Evolutionary conservation across 768 basidiomycete genomes (phyloP), one percentile per base, ranked within the genome.

Genomic region (Postia placenta): DNA sequence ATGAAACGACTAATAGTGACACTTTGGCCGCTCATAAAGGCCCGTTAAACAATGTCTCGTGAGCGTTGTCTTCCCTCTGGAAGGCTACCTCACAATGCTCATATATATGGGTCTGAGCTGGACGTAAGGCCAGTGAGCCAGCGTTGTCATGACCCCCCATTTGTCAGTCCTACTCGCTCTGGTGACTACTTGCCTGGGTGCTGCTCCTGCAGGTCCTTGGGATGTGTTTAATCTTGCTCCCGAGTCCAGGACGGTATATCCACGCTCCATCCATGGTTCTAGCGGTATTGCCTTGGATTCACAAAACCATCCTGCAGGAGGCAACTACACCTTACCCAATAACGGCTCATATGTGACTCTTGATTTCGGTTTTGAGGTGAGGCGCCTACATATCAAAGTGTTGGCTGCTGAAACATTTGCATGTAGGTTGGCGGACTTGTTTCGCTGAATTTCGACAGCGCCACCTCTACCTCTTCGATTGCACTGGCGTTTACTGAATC

Each of bases 401-500:
- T 35, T n/a, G 7, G 22, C 22, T 40, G 6, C 12, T 33, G 17
- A 15, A 11, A 2, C 5, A 24, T 23, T n/a, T n/a, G 24, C 24
- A 1, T 11, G 9, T 52, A 80, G 78, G 74, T 79, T 40, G 79
- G 78, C 1, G 79, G 78, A 0, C 64, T 78, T 24, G 71, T 80
- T 12, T 77, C 77, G 0, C 44, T 80, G 41, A 74, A 67, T 51
- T 67, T 80, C 39, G 60, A 68, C 45, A 53, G 60, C 11, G 53
- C 66, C 14, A 55, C 69, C 0, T 48, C 66, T 0, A 50, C 55
- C 0, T 68, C 76, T 0, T 53, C 70, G 0, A 59, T 79, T 9
- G 70, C 76, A 0, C 70, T 82, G 26, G 74, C 79, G 0, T 82
- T 80, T 67, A 78, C 77, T 1, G 79, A 82, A 51, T 81, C 79